Base-by-base conservation (phyloP, 164 flowering plant genomes). In the Chimonanthus praecox region DNA sequence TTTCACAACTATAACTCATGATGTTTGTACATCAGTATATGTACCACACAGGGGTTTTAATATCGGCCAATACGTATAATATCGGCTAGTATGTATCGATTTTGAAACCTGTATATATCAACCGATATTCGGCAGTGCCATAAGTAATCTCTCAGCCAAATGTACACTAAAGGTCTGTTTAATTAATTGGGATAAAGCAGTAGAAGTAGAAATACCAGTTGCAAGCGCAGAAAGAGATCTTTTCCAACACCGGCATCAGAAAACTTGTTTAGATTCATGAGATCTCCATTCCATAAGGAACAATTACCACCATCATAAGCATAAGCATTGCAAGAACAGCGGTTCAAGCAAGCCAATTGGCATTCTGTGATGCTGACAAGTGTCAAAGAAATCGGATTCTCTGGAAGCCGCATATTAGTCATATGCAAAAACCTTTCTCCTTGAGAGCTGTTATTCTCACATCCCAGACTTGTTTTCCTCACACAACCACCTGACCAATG, bases 401-500 rank as follows among this genome's bases (percentile, higher is more conserved):
- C 65, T 3, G 73, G 77, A 9, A 54, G 64, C 45, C 44, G 46
- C 64, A 70, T 13, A n/a, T 3, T 4, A 8, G 13, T 9, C 70
- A 48, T 68, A 51, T 0, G 1, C 44, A 63, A 66, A 58, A 76
- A 80, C 44, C 6, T 3, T 21, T 71, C 75, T 47, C 51, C 51
- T 1, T 10, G 47, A 62, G 68, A 47, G 44, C 58, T 43, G 13
- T 70, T 9, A 21, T 4, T 65, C n/a, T 47, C 49, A 63, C 83
- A 80, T n/a, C 72, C 72, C 70, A 78, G 33, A 13, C 64, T 45
- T 0, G 62, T 50, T 2, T 65, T 75, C 66, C 83, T 70, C 46
- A 50, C 67, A 67, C 80, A 80, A 21, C 83, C 83, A 65, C 70
- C 70, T 3, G 78, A 65, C 44, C 64, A 33, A 66, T 72, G 72